Conservation (phyloP, 352 stramenopile species). For the Peronospora farinosa region DNA sequence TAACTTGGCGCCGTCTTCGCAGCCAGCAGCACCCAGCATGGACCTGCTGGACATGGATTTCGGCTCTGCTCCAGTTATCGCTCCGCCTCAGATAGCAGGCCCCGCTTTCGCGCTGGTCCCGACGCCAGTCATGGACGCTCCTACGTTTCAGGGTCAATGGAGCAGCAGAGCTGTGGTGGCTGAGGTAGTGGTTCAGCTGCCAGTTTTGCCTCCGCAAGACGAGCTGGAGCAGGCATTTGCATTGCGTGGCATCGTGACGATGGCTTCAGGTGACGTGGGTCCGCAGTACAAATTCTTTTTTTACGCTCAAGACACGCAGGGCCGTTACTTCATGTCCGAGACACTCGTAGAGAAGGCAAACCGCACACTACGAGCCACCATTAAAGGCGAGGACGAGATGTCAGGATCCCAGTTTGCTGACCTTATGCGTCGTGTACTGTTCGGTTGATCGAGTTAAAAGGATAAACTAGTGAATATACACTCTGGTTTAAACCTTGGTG, state of each 20-base stretch:
- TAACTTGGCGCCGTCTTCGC: slow-evolving; percentile 25
- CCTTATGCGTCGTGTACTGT: slow-evolving; percentile 55
- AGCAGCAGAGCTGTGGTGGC: slow-evolving; percentile 61
- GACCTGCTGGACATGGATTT: slow-evolving; percentile 81
- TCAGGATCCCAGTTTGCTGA: slow-evolving; percentile 58
- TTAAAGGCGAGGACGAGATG: slow-evolving; percentile 67
- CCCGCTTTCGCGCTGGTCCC: slow-evolving; percentile 45
- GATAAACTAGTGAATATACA: too few relatives aligned
- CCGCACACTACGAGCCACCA: slow-evolving; percentile 50
- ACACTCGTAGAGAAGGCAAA: slow-evolving; percentile 70
- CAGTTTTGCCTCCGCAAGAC: slow-evolving; percentile 44
- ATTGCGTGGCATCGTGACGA: slow-evolving; percentile 54
- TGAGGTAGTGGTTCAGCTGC: slow-evolving; percentile 51
- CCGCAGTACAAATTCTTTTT: slow-evolving; percentile 85
- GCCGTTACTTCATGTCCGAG: slow-evolving; percentile 61
- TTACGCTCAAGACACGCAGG: slow-evolving; percentile 64
- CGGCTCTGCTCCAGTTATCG: slow-evolving; percentile 22
- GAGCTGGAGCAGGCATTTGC: slow-evolving; percentile 68
- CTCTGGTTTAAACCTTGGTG: too few relatives aligned
- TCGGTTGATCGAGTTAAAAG: slow-evolving; percentile 26
- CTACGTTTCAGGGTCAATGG: slow-evolving; percentile 70
- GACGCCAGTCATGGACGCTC: slow-evolving; percentile 68
- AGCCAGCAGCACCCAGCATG: slow-evolving; percentile 35
- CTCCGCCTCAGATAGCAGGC: slow-evolving; percentile 13
- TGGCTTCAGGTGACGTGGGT: slow-evolving; percentile 74